A percentile compares a stretch with the other conserved stretches of the same genome.
Evolutionary conservation across 495 filamentous ascomycete genomes (phyloP).

Genomic region (Clohesyomyces aquaticus): DNA sequence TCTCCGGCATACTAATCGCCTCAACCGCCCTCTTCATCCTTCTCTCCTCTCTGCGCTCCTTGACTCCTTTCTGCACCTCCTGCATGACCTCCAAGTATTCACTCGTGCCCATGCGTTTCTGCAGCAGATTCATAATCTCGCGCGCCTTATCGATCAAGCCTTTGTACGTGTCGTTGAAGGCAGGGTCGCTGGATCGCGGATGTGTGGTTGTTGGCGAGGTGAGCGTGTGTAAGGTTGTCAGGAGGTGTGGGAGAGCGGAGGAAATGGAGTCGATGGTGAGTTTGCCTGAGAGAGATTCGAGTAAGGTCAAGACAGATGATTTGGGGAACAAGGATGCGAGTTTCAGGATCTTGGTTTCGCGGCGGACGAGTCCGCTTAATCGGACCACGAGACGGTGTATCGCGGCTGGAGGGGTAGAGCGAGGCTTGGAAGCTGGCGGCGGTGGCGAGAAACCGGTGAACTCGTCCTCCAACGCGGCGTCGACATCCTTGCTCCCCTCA

Average conservation of each 20-base stretch:
- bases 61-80: slow-evolving; percentile 68
- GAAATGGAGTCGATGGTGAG: slow-evolving; percentile 60
- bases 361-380: slow-evolving; percentile 74
- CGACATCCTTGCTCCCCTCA: slow-evolving; percentile 51
- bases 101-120: slow-evolving; percentile 80
- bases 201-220: slow-evolving; percentile 75
- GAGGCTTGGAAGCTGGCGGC: neutral
- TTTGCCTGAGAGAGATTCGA: slow-evolving; percentile 63
- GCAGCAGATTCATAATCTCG: slow-evolving; percentile 73
- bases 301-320: slow-evolving; percentile 72
- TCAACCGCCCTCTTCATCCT: slow-evolving; percentile 84
- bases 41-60: slow-evolving; percentile 69
- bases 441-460: slow-evolving; percentile 20
- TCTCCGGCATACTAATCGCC: slow-evolving; percentile 79
- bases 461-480: slow-evolving; percentile 43
- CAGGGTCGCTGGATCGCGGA: slow-evolving; percentile 66
- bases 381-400: slow-evolving; percentile 74
- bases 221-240: slow-evolving; percentile 81
- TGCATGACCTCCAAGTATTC: slow-evolving; percentile 72
- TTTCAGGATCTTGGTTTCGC: slow-evolving; percentile 58
- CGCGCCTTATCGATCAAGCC: slow-evolving; percentile 67
- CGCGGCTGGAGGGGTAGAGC: slow-evolving; percentile 49
- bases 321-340: slow-evolving; percentile 56
- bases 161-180: slow-evolving; percentile 69
- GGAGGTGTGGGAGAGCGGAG: slow-evolving; percentile 64